Evolutionary conservation across 164 flowering plant genomes (phyloP).

Genomic region (Umbilicus rupestris): DNA sequence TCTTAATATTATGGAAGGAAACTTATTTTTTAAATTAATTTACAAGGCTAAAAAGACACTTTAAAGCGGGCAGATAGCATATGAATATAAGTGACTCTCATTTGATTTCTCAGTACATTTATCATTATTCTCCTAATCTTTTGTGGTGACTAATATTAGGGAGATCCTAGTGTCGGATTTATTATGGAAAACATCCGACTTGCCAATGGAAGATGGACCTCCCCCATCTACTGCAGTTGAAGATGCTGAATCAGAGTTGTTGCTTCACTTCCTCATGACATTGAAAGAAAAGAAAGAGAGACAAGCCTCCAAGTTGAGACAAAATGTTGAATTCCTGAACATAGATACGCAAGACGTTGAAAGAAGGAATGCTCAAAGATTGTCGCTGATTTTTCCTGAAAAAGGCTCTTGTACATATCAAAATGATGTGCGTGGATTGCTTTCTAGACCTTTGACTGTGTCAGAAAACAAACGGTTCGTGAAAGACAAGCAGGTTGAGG

Average conservation of each 20-base stretch:
- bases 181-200: slow-evolving; percentile 10
- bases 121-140: slow-evolving; percentile 1
- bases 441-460: slow-evolving; percentile 10
- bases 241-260: slow-evolving; percentile 62
- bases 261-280: slow-evolving; percentile 59
- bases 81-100: not conserved
- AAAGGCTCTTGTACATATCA: slow-evolving; percentile 8
- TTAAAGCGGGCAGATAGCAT: not conserved
- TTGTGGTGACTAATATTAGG: slow-evolving; percentile 29
- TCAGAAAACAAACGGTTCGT: slow-evolving; percentile 30
- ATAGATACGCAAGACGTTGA: slow-evolving; percentile 64
- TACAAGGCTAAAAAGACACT: not conserved
- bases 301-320: slow-evolving; percentile 43
- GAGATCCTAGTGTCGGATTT: slow-evolving; percentile 71
- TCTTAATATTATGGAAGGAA: not conserved
- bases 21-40: not conserved
- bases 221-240: slow-evolving; percentile 42
- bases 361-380: slow-evolving; percentile 31
- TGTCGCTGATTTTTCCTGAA: slow-evolving; percentile 14
- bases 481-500: slow-evolving; percentile 62
- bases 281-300: slow-evolving; percentile 57
- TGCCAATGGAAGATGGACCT: slow-evolving; percentile 18
- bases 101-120: not conserved
- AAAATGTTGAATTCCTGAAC: slow-evolving; percentile 49
- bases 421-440: not conserved